phyloP scores from a whole-genome alignment of 2,329 filamentous ascomycete genomes.

The Sporothrix brasiliensis region DNA sequence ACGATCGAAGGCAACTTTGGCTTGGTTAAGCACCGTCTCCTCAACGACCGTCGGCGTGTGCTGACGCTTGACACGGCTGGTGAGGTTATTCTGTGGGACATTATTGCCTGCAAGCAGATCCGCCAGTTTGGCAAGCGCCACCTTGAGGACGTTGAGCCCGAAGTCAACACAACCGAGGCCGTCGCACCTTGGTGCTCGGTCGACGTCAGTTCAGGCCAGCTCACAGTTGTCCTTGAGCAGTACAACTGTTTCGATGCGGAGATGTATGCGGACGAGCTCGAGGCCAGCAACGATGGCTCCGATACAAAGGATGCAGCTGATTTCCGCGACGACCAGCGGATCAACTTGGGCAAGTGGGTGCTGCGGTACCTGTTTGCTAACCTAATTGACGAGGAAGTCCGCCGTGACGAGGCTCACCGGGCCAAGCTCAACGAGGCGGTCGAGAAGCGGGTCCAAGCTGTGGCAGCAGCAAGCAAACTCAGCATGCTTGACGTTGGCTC shows the following conservation, averaged over 20 bases:
- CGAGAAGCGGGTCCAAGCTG: conserved; percentile 60
- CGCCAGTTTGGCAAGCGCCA: conserved; percentile 93
- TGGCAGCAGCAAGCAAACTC: conserved; percentile 51
- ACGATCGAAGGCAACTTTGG: conserved; percentile 95
- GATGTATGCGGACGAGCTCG: conserved; percentile 89
- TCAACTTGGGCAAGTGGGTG: conserved; percentile 97
- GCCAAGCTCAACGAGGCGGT: conserved; percentile 65
- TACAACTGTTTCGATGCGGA: conserved; percentile 98
- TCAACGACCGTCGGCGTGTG: conserved; percentile 88
- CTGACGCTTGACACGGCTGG: conserved; percentile 93
- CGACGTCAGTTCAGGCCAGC: conserved; percentile 86
- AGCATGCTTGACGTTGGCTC: conserved; percentile 26
- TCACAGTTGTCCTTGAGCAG: conserved; percentile 88
- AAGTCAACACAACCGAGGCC: conserved; percentile 84
- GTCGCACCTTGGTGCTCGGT: conserved; percentile 96
- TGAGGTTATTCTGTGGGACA: conserved; percentile 92
- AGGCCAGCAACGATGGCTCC: background rate
- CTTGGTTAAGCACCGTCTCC: conserved; percentile 85
- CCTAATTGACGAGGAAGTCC: conserved; percentile 87
- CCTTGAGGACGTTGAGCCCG: conserved; percentile 84
- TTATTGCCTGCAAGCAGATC: conserved; percentile 86
- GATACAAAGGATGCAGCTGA: conserved; percentile 59
- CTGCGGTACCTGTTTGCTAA: conserved; percentile 88
- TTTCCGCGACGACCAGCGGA: conserved; percentile 91
- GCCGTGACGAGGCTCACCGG: conserved; percentile 75